These are phyloP conservation scores for Scedosporium apiospermum DNA, from an alignment of 2,329 filamentous ascomycete genomes.

Conservation along the genomic window DNA sequence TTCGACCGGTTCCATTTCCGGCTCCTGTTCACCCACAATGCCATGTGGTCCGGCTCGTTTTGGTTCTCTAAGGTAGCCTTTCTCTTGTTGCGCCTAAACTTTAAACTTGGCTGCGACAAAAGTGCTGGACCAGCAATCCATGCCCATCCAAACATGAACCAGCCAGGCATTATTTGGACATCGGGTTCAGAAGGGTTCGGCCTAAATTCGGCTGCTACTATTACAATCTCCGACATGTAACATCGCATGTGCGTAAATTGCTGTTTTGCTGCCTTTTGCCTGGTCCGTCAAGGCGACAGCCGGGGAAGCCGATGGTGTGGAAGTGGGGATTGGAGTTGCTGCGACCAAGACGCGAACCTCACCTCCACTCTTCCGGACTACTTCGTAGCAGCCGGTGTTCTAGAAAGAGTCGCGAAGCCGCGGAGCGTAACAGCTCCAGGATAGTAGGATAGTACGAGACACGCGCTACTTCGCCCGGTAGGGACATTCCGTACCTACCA, in stretches of 20 bases:
- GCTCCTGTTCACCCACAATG: neutral
- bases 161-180: neutral
- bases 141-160: neutral
- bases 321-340: neutral
- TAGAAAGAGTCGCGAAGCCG: too few species aligned
- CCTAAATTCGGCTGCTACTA: neutral
- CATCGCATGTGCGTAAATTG: neutral
- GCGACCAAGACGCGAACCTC: neutral
- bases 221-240: neutral
- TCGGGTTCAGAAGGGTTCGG: neutral
- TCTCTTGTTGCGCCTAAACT: neutral
- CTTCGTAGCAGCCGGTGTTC: too few species aligned
- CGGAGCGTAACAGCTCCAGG: too few species aligned
- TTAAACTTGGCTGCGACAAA: neutral
- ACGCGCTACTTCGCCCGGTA: too few species aligned
- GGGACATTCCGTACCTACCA: too few species aligned
- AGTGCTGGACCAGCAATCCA: neutral
- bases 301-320: neutral
- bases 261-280: neutral
- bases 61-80: neutral
- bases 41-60: neutral
- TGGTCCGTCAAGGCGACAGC: neutral
- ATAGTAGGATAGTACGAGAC: too few species aligned
- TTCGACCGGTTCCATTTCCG: neutral
- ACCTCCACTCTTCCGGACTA: neutral